Base-by-base conservation (phyloP, 176 grass and related monocot species). In the Aegilops umbellulata region DNA sequence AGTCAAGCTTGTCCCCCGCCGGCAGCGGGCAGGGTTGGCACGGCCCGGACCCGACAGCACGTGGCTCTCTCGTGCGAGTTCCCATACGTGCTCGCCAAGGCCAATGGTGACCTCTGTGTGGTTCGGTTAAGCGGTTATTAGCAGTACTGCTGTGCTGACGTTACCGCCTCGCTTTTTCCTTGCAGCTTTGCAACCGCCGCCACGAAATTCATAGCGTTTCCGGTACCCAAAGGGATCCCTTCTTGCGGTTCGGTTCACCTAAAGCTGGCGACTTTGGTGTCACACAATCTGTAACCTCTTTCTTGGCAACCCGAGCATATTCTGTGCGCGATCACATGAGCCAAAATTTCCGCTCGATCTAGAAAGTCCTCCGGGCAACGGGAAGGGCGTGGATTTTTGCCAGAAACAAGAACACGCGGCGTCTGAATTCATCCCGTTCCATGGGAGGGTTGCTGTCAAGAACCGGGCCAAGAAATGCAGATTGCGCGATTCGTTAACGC, bases 1-100 rank as follows among this genome's bases (percentile, higher is more conserved):
- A 30, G 84, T 44, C 51, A 8, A 10, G 76, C 80, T 24, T 80
- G 81, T 87, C 89, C 61, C 89, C 49, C 6, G 16, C 49, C 85
- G 85, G 89, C 84, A 87, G 30, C 24, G 74, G 8, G 55, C 88
- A 83, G 65, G 79, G 74, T 19, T 58, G 80, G 65, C 77, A 76
- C 77, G 77, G 57, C 66, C 87, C 36, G 58, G 42, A 79, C 42
- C 35, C 55, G 88, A 82, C 84, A 73, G 42, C 80, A 87, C 58
- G 65, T 73, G 66, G 57, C 34, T 2, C 7, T 8, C 55, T 79
- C 68, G 8, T 25, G 38, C 85, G 19, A 57, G 19, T 20, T 57
- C 15, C 5, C 14, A 51, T 41, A 41, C 39, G 39, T 49, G 46
- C 12, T 15, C 17, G 49, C 51, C 17, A 58, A 19, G 6, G 19